Base-by-base conservation (phyloP, 192 early-diverging fungal species). In the Backusella tuberculispora region DNA sequence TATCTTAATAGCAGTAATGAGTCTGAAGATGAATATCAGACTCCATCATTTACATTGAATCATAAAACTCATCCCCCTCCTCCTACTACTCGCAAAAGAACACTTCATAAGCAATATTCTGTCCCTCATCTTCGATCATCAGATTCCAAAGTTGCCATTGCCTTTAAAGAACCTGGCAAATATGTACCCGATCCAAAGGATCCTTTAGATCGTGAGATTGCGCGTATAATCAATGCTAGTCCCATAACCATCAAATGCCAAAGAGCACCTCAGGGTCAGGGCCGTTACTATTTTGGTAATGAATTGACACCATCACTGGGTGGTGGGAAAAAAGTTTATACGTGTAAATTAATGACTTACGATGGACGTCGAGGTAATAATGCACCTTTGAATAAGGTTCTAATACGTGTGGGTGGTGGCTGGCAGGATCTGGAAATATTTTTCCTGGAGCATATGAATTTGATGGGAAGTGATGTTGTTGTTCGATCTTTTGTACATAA, bases 371-470 rank as follows among this genome's bases (percentile, higher is more conserved):
- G 48, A n/a, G 74, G 74, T 69, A 74, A 71, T 56, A 41, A 40
- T 12, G 13, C 72, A 5, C 46, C 73, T 0, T 72, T 63, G 17
- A 86, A 81, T 37, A 89, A 89, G 50, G 89, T 90, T 1, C 50
- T 87, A 42, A 86, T 88, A 44, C 81, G 87, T 37, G 87, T 88
- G 8, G 87, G 89, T 45, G 89, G 89, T 19, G 87, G 89, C 34
- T 90, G 86, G 85, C 86, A 90, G 24, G 89, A 88, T 77, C 64
- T 90, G 43, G 89, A 90, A 45, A 84, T 88, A 41, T 90, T 90
- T 71, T 82, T 90, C 72, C 48, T 90, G 14, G 87, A 90, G 19
- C 85, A 88, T 67, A 69, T 75, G 47, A 80, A 74, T 68, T 63
- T 80, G 17, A 80, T 80, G 78, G 74, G 70, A 4, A 76, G 78